A percentile compares a stretch with the other conserved stretches of the same genome.
Evolutionary conservation across 495 filamentous ascomycete species (phyloP).

Genomic region (Aspergillus sparsus): DNA sequence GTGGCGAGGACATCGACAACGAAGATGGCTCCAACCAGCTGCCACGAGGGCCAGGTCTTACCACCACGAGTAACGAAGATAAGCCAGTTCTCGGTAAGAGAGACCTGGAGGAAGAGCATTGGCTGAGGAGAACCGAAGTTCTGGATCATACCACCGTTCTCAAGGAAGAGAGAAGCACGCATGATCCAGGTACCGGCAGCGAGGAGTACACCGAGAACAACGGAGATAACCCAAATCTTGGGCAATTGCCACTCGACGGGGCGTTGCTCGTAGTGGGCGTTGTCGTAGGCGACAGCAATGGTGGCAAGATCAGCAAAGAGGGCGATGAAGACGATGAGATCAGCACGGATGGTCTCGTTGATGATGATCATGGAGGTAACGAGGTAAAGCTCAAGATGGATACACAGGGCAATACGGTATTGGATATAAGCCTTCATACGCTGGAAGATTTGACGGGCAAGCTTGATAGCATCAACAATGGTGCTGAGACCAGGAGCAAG

Average conservation of each 20-base stretch:
- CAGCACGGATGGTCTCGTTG: constrained; percentile 65
- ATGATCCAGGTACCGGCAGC: constrained; percentile 70
- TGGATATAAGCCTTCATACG: constrained; percentile 82
- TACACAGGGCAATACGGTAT: constrained; percentile 77
- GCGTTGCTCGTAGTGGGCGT: constrained; percentile 69
- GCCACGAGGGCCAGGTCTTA: constrained; percentile 71
- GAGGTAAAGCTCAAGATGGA: constrained; percentile 77
- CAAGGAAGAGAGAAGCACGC: constrained; percentile 64
- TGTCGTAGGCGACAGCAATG: constrained; percentile 76
- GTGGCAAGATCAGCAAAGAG: constrained; percentile 77
- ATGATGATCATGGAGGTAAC: constrained; percentile 78
- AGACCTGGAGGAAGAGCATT: constrained; percentile 73
- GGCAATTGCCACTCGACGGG: constrained; percentile 77
- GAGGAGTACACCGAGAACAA: constrained; percentile 65
- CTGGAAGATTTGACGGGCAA: constrained; percentile 78
- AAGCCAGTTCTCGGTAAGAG: constrained; percentile 76
- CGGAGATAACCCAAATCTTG: constrained; percentile 76
- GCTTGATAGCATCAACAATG: constrained; percentile 77
- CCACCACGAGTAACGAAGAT: constrained; percentile 78
- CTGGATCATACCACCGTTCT: constrained; percentile 70
- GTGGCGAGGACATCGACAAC: constrained; percentile 69
- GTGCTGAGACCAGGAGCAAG: constrained; percentile 75
- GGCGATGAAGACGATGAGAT: constrained; percentile 75
- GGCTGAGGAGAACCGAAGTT: constrained; percentile 71
- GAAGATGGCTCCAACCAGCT: constrained; percentile 70